A percentile compares a stretch with the other conserved stretches of the same genome.
phyloP scores from a whole-genome alignment of 2,329 filamentous ascomycete species.

The Colletotrichum tropicale region DNA sequence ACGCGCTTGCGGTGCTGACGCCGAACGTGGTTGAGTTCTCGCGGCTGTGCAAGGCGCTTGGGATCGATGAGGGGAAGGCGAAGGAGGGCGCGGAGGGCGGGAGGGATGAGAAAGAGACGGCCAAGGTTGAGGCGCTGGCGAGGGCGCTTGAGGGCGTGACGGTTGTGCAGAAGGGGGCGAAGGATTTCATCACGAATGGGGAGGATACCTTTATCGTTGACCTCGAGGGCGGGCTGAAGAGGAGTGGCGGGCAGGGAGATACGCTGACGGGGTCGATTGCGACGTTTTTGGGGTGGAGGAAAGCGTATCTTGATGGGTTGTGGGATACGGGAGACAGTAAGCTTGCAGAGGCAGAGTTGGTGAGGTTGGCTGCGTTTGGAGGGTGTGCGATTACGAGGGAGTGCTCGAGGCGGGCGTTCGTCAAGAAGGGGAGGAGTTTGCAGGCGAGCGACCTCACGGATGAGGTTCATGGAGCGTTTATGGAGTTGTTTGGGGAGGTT shows the following conservation, averaged over 20 bases:
- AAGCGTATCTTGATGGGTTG: constrained; percentile 81
- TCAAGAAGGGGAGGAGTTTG: constrained; percentile 82
- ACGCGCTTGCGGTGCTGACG: constrained; percentile 84
- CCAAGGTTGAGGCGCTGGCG: constrained; percentile 69
- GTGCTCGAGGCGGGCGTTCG: constrained; percentile 86
- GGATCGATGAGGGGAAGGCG: constrained; percentile 61
- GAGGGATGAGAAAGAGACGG: constrained; percentile 37
- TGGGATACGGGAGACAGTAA: constrained; percentile 54
- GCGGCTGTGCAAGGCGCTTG: constrained; percentile 76
- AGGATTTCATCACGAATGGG: constrained; percentile 85
- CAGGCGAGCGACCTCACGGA: constrained; percentile 94
- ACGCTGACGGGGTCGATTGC: constrained; percentile 90
- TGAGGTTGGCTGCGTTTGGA: constrained; percentile 83
- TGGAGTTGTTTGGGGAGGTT: constrained; percentile 78
- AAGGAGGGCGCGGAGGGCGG: constrained; percentile 21
- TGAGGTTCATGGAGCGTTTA: constrained; percentile 83
- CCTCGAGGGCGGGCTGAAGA: constrained; percentile 81
- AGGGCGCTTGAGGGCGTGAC: constrained; percentile 84
- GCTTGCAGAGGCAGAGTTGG: constrained; percentile 61
- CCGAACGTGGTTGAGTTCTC: constrained; percentile 95
- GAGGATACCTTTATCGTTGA: constrained; percentile 77
- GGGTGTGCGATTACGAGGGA: constrained; percentile 89
- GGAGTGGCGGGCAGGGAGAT: constrained; percentile 93
- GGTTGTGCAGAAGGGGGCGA: constrained; percentile 85
- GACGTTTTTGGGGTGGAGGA: constrained; percentile 87